phyloP scores from a whole-genome alignment of 805 yeast genomes.

The Monosporozyma unispora region DNA sequence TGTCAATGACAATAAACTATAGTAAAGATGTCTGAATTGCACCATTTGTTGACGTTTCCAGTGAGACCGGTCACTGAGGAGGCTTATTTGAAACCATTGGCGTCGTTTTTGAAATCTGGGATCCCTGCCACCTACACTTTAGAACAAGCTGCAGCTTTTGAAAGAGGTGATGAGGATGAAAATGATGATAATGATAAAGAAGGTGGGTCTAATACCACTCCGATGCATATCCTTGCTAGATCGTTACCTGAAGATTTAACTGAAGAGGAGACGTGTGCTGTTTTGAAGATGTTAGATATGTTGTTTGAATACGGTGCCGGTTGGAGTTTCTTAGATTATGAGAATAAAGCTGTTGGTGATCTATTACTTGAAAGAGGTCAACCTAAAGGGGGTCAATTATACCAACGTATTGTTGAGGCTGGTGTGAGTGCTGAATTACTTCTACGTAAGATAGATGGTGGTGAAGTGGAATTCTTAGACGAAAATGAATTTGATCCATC shows the following conservation, averaged over 20 bases:
- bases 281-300: slow-evolving; percentile 48
- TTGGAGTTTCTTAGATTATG: slow-evolving; percentile 72
- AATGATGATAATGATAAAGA: slow-evolving; percentile 18
- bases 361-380: slow-evolving; percentile 48
- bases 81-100: slow-evolving; percentile 37
- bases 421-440: slow-evolving; percentile 86
- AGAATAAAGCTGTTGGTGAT: slow-evolving; percentile 79
- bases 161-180: slow-evolving; percentile 29
- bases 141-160: slow-evolving; percentile 61
- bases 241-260: slow-evolving; percentile 34
- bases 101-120: slow-evolving; percentile 45
- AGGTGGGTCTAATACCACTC: slow-evolving; percentile 55
- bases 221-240: slow-evolving; percentile 61
- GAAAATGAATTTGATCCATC: slow-evolving; percentile 30
- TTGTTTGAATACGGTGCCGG: slow-evolving; percentile 84
- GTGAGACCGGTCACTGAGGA: slow-evolving; percentile 43
- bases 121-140: slow-evolving; percentile 77
- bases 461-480: slow-evolving; percentile 51
- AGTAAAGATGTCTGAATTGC: slow-evolving; percentile 55
- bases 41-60: slow-evolving; percentile 47
- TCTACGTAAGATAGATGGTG: slow-evolving; percentile 59
- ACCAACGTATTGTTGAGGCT: slow-evolving; percentile 54
- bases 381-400: slow-evolving; percentile 34
- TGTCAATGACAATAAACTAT: neutral
- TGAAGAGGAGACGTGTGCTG: slow-evolving; percentile 36